A percentile compares a stretch with the other conserved stretches of the same genome.
phyloP scores from a whole-genome alignment of 352 stramenopile species.

The Phytophthora citricola region DNA sequence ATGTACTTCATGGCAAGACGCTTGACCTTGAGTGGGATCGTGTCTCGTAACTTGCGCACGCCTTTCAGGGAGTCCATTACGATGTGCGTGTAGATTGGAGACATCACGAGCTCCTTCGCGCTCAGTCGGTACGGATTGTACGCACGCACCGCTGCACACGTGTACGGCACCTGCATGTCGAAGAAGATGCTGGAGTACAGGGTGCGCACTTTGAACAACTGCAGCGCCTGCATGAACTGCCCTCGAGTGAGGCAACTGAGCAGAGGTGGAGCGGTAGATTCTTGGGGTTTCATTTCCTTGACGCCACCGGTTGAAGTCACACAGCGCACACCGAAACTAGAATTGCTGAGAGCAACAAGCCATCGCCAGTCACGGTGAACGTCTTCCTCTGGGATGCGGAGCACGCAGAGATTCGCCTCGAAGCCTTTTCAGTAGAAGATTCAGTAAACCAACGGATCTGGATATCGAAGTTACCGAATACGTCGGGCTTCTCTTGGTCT shows the following conservation, averaged over 20 bases:
- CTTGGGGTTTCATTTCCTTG: constrained; percentile 1
- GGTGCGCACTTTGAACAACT: constrained; percentile 68
- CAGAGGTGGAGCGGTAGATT: constrained; percentile 32
- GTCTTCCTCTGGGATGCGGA: constrained; percentile 62
- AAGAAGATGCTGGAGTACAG: constrained; percentile 86
- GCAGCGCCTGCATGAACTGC: constrained; percentile 78
- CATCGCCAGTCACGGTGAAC: constrained; percentile 69
- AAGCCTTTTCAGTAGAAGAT: constrained; percentile 6
- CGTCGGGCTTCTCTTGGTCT: constrained; percentile 11
- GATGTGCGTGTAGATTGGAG: constrained; percentile 77
- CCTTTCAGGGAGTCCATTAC: constrained; percentile 61
- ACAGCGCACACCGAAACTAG: constrained; percentile 51
- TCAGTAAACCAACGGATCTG: constrained; percentile 36
- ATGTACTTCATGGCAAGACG: constrained; percentile 40
- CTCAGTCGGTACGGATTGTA: constrained; percentile 83
- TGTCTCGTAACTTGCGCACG: constrained; percentile 64
- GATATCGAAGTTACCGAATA: constrained; percentile 41
- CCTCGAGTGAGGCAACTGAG: constrained; percentile 72
- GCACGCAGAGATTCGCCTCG: constrained; percentile 27
- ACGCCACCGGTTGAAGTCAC: constrained; percentile 23
- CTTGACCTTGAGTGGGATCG: constrained; percentile 56
- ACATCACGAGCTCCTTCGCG: constrained; percentile 48
- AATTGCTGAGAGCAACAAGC: constrained; percentile 69
- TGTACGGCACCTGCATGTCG: constrained; percentile 85
- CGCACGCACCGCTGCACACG: constrained; percentile 70